Percentiles rank a stretch among this genome's conserved stretches.
phyloP scores from a whole-genome alignment of 2,329 filamentous ascomycete species.

The Fusarium pseudocircinatum region DNA sequence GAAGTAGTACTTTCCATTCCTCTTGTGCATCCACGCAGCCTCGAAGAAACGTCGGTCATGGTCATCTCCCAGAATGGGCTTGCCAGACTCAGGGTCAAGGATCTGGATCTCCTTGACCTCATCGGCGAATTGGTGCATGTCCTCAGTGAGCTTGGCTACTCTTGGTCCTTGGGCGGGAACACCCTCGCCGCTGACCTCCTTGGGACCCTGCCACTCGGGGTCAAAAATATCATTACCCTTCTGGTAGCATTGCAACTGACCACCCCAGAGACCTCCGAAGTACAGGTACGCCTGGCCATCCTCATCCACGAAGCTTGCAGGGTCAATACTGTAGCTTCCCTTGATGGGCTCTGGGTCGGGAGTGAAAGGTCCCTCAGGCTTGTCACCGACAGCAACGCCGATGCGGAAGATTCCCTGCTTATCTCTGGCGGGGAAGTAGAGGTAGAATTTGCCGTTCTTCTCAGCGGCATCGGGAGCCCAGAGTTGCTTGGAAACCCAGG shows the following conservation, averaged over 20 bases:
- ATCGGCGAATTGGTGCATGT: conserved; percentile 71
- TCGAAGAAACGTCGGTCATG: conserved; percentile 83
- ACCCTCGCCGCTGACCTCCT: conserved; percentile 67
- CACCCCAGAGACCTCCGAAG: conserved; percentile 84
- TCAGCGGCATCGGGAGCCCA: conserved; percentile 82
- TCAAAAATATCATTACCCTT: conserved; percentile 65
- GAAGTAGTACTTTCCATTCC: conserved; percentile 75
- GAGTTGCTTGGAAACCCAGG: conserved; percentile 81
- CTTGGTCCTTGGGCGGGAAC: conserved; percentile 70
- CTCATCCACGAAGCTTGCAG: conserved; percentile 76
- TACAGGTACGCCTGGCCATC: conserved; percentile 60
- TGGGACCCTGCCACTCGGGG: conserved; percentile 60
- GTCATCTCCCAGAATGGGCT: conserved; percentile 71
- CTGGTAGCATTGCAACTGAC: conserved; percentile 81
- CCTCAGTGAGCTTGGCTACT: conserved; percentile 69
- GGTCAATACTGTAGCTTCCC: conserved; percentile 81
- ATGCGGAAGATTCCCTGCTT: conserved; percentile 76
- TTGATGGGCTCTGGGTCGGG: conserved; percentile 71
- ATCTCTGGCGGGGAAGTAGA: conserved; percentile 82
- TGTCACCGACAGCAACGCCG: conserved; percentile 72
- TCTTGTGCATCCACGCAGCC: conserved; percentile 82
- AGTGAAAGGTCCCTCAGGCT: conserved; percentile 75
- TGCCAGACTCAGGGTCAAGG: conserved; percentile 67
- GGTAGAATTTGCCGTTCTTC: conserved; percentile 75
- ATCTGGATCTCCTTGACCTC: conserved; percentile 70